Percentiles rank a stretch among this genome's conserved stretches.
phyloP scores from a whole-genome alignment of 2,329 filamentous ascomycete genomes.

The Neocucurbitaria cava region DNA sequence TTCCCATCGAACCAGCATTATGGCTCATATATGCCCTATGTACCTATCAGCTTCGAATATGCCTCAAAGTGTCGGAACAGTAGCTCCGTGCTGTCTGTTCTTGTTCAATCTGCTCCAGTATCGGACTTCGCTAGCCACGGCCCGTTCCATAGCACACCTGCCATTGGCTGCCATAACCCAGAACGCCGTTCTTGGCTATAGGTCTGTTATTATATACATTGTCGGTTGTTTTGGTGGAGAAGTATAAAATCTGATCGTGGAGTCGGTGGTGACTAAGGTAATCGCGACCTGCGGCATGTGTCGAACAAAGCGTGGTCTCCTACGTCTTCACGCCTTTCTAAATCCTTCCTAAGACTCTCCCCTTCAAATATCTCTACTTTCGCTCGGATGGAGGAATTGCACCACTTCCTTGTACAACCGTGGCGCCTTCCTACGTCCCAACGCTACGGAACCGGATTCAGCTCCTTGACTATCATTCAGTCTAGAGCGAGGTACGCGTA shows the following conservation, averaged over 20 bases:
- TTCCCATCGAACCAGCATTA: background rate
- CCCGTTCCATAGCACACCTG: constrained; percentile 4
- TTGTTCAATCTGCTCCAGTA: constrained; percentile 1
- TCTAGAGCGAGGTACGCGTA: constrained; percentile 19
- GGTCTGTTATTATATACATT: background rate
- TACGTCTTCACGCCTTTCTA: background rate
- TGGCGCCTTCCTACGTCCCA: constrained; percentile 20
- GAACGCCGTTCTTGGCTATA: background rate
- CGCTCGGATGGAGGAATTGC: background rate
- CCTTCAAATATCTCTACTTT: background rate
- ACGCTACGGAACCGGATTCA: constrained; percentile 23
- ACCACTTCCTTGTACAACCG: constrained; percentile 16
- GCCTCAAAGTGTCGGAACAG: background rate
- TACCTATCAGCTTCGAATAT: background rate
- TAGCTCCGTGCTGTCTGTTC: background rate
- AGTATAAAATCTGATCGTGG: background rate
- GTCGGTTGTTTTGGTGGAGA: background rate
- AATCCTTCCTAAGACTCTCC: background rate
- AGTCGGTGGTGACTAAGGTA: background rate
- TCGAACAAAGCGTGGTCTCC: background rate
- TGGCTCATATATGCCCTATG: background rate
- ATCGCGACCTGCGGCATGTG: background rate
- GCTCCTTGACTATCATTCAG: constrained; percentile 17
- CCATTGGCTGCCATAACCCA: constrained; percentile 2
- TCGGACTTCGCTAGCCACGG: constrained; percentile 20